phyloP scores from a whole-genome alignment of 176 grass and related monocot species.

The Puccinellia tenuiflora region DNA sequence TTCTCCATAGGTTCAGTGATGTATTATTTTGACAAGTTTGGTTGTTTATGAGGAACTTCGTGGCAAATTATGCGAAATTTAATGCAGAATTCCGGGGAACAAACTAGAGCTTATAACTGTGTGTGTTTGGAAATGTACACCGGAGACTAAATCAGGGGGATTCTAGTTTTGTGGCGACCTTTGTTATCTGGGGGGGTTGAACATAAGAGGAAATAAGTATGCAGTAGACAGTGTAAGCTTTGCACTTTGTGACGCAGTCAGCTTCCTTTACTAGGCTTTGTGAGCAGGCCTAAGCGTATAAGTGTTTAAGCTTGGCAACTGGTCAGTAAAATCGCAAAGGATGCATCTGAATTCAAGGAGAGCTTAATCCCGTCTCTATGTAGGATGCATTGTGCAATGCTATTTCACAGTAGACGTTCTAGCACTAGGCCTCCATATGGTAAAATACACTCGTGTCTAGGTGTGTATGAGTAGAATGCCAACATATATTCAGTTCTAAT shows the following conservation, averaged over 20 bases:
- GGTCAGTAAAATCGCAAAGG: neutral
- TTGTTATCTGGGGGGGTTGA: neutral
- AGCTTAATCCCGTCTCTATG: neutral
- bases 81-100: neutral
- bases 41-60: neutral
- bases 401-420: slow-evolving; percentile 1
- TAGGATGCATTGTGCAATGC: neutral
- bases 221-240: neutral
- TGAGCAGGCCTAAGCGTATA: neutral
- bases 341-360: neutral
- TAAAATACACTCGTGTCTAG: neutral
- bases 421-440: neutral
- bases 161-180: neutral
- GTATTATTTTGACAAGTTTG: neutral
- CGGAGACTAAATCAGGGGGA: too few relatives aligned
- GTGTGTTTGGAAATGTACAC: neutral
- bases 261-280: neutral
- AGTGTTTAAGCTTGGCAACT: neutral
- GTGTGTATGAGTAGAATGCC: neutral
- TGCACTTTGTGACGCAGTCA: neutral
- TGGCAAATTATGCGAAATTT: neutral
- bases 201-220: neutral
- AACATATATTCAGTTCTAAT: neutral
- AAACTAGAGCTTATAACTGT: neutral
- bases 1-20: neutral